Conservation (phyloP, 2,329 filamentous ascomycete species). For the Rutstroemia sp. region DNA sequence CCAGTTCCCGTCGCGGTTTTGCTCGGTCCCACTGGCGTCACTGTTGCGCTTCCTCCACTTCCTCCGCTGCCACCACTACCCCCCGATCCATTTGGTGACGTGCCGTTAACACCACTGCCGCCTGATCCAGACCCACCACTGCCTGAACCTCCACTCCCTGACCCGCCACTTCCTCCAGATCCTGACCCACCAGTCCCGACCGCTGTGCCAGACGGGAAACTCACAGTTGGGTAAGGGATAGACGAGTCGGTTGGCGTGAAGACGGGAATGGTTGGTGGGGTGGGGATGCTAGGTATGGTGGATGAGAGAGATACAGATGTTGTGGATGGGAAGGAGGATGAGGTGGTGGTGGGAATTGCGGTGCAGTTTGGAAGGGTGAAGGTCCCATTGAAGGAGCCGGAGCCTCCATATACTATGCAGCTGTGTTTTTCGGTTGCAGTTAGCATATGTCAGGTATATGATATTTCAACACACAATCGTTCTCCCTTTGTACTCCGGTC, state of each 20-base stretch:
- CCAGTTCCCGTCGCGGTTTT: not conserved
- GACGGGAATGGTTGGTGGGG: slow-evolving; percentile 11
- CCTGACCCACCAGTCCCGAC: slow-evolving; percentile 3
- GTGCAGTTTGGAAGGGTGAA: slow-evolving; percentile 32
- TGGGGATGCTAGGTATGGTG: not conserved
- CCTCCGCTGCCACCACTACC: not conserved
- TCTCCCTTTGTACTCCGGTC: no score
- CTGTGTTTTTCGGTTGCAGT: slow-evolving; percentile 8
- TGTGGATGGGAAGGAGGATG: not conserved
- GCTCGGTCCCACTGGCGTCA: slow-evolving; percentile 13
- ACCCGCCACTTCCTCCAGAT: not conserved
- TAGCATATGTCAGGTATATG: not conserved
- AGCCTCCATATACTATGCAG: slow-evolving; percentile 38
- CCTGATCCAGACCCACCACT: not conserved
- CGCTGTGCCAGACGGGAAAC: not conserved
- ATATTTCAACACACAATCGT: no score
- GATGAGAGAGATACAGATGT: not conserved
- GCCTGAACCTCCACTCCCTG: not conserved
- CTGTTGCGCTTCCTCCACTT: slow-evolving; percentile 4
- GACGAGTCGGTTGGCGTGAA: slow-evolving; percentile 6
- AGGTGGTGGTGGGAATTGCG: slow-evolving; percentile 15
- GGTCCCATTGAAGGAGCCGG: slow-evolving; percentile 27
- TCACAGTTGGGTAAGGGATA: not conserved
- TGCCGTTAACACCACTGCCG: not conserved
- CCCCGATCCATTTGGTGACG: not conserved